phyloP scores from a whole-genome alignment of 1,284 basidiomycete species.

The Leccinum pachyderme region DNA sequence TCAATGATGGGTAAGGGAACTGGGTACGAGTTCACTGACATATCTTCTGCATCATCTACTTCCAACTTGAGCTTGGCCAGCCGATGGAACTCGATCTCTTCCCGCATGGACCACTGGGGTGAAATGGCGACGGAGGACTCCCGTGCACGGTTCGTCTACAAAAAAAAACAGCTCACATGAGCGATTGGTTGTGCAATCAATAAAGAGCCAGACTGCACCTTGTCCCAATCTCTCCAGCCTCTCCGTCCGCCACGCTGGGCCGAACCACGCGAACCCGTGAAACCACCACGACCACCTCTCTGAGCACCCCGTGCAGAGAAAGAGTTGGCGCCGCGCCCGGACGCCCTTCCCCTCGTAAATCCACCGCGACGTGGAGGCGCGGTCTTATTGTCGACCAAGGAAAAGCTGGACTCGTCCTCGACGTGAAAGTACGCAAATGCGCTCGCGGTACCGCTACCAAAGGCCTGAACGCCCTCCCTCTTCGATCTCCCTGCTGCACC shows the following conservation, averaged over 20 bases:
- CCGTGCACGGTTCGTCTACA: conserved; percentile 81
- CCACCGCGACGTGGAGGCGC: conserved; percentile 62
- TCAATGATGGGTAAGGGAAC: not conserved
- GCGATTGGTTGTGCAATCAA: not conserved
- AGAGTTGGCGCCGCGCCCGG: conserved; percentile 46
- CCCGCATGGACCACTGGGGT: conserved; percentile 89
- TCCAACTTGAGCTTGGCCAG: conserved; percentile 90
- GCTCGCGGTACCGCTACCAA: conserved; percentile 81
- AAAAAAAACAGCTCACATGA: conserved; percentile 9
- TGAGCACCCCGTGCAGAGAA: conserved; percentile 48
- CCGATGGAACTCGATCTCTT: conserved; percentile 97
- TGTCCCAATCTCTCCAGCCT: conserved; percentile 95
- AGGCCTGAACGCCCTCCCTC: conserved; percentile 67
- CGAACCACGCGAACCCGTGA: conserved; percentile 38
- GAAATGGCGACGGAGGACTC: conserved; percentile 95
- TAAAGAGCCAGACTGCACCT: conserved; percentile 47
- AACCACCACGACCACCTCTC: conserved; percentile 46
- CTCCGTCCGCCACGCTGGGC: conserved; percentile 66
- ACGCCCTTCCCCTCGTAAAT: conserved; percentile 59
- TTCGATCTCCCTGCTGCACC: conserved; percentile 52
- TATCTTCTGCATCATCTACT: conserved; percentile 85
- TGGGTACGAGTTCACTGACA: conserved; percentile 53
- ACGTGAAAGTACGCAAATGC: conserved; percentile 99
- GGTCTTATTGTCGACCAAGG: conserved; percentile 88
- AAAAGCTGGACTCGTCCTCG: conserved; percentile 98